Evolutionary conservation across 345 rosid species (phyloP).

Genomic region (Euphorbia lathyris): DNA sequence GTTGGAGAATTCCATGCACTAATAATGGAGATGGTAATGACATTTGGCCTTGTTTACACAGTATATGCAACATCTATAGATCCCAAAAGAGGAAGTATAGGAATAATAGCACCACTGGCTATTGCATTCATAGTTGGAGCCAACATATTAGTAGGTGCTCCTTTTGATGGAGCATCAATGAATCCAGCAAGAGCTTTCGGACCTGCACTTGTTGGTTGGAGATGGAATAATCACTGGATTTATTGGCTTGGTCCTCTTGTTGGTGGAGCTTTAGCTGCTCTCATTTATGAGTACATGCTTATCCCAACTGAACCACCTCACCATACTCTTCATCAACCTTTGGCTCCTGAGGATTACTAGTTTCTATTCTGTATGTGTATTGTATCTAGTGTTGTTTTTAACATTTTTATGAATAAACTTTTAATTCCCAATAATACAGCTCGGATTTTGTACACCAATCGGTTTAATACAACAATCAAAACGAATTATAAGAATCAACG

Average conservation of each 20-base stretch:
- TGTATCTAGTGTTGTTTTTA: not conserved
- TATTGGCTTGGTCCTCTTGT: conserved; percentile 50
- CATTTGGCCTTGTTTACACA: conserved; percentile 43
- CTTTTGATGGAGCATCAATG: conserved; percentile 51
- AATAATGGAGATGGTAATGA: conserved; percentile 38
- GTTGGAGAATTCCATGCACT: conserved; percentile 44
- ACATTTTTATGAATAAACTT: no score
- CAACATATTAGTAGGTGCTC: conserved; percentile 44
- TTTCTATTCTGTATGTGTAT: not conserved
- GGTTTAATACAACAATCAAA: no score
- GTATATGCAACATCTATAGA: conserved; percentile 41
- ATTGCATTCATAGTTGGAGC: conserved; percentile 42
- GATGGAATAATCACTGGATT: conserved; percentile 54
- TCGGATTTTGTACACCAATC: no score
- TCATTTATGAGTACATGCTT: conserved; percentile 53
- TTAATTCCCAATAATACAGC: no score
- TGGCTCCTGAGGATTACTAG: conserved; percentile 82
- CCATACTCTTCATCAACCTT: conserved; percentile 50
- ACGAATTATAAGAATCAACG: no score
- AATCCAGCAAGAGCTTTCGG: conserved; percentile 49
- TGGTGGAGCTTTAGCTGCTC: conserved; percentile 45
- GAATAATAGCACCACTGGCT: conserved; percentile 46
- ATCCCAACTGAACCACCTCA: conserved; percentile 44
- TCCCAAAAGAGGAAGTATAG: conserved; percentile 46
- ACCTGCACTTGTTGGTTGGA: conserved; percentile 48